phyloP scores from a whole-genome alignment of 805 yeast species.

The Sugiyamaella smithiae region DNA sequence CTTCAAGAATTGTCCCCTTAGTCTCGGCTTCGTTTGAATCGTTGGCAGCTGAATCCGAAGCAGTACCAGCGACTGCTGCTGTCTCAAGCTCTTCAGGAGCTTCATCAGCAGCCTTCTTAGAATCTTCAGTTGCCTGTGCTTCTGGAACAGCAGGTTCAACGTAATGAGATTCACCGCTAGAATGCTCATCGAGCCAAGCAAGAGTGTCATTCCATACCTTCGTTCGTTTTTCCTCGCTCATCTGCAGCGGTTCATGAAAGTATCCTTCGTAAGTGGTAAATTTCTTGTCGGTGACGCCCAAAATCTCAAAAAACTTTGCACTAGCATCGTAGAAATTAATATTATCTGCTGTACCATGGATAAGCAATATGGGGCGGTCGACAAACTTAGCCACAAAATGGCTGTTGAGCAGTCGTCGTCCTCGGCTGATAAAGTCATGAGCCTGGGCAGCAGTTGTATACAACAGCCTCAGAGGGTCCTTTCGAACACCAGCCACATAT shows the following conservation, averaged over 20 bases:
- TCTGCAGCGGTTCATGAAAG: slow-evolving; percentile 24
- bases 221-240: slow-evolving; percentile 13
- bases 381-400: slow-evolving; percentile 28
- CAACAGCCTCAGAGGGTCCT: slow-evolving; percentile 30
- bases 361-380: slow-evolving; percentile 35
- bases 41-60: slow-evolving; percentile 4
- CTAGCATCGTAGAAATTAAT: slow-evolving; percentile 21
- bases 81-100: slow-evolving; percentile 7
- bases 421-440: slow-evolving; percentile 36
- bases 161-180: slow-evolving; percentile 12
- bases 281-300: slow-evolving; percentile 25
- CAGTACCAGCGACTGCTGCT: slow-evolving; percentile 1
- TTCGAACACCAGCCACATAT: slow-evolving; percentile 20
- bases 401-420: slow-evolving; percentile 32
- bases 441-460: slow-evolving; percentile 32
- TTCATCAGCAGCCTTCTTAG: slow-evolving; percentile 8
- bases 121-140: neutral
- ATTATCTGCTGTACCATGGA: slow-evolving; percentile 33
- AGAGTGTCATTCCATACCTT: slow-evolving; percentile 19
- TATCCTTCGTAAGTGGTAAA: slow-evolving; percentile 23
- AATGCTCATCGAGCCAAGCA: slow-evolving; percentile 22
- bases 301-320: slow-evolving; percentile 22
- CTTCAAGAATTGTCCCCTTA: slow-evolving; percentile 13
- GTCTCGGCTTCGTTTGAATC: slow-evolving; percentile 12
- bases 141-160: slow-evolving; percentile 6